phyloP scores from a whole-genome alignment of 495 filamentous ascomycete genomes.

The Pyrenula massariospora region DNA sequence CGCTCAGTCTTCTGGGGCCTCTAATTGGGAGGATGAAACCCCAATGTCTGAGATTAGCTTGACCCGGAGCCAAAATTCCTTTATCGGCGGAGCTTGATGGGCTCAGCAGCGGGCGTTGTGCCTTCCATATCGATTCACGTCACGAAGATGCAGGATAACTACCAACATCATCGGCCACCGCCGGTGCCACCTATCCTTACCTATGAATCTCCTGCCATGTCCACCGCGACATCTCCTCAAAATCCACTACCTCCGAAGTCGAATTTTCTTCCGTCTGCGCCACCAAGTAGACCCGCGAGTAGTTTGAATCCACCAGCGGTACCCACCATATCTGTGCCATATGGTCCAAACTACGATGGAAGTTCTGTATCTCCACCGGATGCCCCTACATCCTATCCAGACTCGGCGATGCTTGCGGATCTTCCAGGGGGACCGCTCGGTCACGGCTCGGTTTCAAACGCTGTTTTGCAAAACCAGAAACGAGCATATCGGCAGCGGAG shows the following conservation, averaged over 20 bases:
- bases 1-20: too few species aligned
- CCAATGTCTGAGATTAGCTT: too few species aligned
- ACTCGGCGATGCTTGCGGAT: conserved; percentile 20
- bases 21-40: too few species aligned
- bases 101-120: not conserved
- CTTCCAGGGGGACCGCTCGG: not conserved
- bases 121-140: not conserved
- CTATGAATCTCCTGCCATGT: conserved; percentile 1
- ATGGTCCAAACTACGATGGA: conserved; percentile 31
- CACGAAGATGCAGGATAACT: not conserved
- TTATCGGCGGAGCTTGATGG: not conserved
- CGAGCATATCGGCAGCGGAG: conserved; percentile 86
- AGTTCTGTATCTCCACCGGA: conserved; percentile 30
- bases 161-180: not conserved
- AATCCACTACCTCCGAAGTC: conserved; percentile 21
- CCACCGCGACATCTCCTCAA: conserved; percentile 22
- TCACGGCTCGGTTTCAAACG: not conserved
- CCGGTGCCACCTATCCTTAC: not conserved
- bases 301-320: conserved; percentile 19
- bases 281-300: conserved; percentile 30
- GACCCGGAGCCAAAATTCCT: too few species aligned
- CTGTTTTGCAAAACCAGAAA: conserved; percentile 50
- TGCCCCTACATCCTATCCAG: conserved; percentile 17
- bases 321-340: conserved; percentile 20
- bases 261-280: conserved; percentile 26